Conservation (phyloP, 2,329 filamentous ascomycete species). For the Trichoderma oligosporum region DNA sequence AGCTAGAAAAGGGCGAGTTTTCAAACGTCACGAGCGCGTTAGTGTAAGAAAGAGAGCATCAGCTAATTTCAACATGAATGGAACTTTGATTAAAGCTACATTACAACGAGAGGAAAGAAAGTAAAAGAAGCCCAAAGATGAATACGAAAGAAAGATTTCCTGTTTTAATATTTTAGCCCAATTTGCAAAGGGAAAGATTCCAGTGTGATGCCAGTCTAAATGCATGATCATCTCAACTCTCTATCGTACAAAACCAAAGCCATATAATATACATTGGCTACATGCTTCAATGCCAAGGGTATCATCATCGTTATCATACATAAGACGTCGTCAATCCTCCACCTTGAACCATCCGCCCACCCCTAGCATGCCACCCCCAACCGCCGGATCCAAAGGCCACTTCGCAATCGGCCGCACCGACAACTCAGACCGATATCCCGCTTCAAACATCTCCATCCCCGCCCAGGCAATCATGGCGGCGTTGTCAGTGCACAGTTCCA, state of each 20-base stretch:
- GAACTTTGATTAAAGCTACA: not conserved
- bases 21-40: constrained; percentile 84
- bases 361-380: constrained; percentile 61
- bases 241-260: not conserved
- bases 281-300: not conserved
- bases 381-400: constrained; percentile 69
- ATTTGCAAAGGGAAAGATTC: not conserved
- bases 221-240: not conserved
- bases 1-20: constrained; percentile 97
- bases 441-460: constrained; percentile 85
- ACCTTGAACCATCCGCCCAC: constrained; percentile 45
- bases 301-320: not conserved
- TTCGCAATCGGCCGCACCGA: constrained; percentile 58
- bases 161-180: no score
- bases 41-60: constrained; percentile 32
- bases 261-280: not conserved
- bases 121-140: no score
- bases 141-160: not conserved
- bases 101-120: not conserved
- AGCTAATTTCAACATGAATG: not conserved
- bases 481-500: constrained; percentile 83
- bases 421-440: constrained; percentile 65
- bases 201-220: not conserved
- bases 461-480: constrained; percentile 97
- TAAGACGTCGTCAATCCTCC: not conserved